Evolutionary conservation across 352 stramenopile genomes (phyloP).

Genomic region (Elongisporangium prolatum): DNA sequence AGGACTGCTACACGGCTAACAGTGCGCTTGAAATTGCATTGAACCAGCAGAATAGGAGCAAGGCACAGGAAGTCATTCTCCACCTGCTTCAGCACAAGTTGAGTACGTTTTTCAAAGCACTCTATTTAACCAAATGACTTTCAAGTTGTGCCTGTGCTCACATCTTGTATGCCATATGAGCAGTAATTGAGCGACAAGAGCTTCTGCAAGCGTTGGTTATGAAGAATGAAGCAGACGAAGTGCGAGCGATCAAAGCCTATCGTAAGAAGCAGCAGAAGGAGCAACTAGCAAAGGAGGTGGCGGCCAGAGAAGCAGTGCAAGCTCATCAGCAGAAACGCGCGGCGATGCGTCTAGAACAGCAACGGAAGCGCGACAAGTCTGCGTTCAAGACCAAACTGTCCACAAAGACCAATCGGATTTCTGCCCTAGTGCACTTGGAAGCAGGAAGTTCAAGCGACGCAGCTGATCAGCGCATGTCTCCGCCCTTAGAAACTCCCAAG

Average conservation of each 20-base stretch:
- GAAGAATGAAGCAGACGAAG: constrained; percentile 30
- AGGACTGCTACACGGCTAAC: constrained; percentile 40
- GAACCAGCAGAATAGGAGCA: constrained; percentile 13
- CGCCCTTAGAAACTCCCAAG: no score
- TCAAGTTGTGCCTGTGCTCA: not conserved
- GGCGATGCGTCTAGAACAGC: not conserved
- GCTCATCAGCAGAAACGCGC: no score
- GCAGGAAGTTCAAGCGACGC: not conserved
- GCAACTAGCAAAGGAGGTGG: not conserved
- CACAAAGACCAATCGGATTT: no score
- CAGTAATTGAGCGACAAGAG: constrained; percentile 32
- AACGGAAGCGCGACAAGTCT: no score
- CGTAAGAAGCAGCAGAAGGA: constrained; percentile 13
- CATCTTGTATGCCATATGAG: not conserved
- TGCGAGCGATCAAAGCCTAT: constrained; percentile 24
- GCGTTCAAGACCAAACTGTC: no score
- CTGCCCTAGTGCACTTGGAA: no score
- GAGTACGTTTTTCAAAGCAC: constrained; percentile 22
- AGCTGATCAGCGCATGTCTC: not conserved
- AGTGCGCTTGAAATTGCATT: constrained; percentile 43
- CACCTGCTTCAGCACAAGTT: constrained; percentile 38
- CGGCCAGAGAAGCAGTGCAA: not conserved
- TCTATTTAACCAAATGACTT: no score
- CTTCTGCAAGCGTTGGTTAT: constrained; percentile 23
- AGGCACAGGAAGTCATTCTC: constrained; percentile 30